Evolutionary conservation across 1,139 yeast genomes (phyloP), one percentile per base, ranked within the genome.

Genomic region (Scheffersomyces illinoinensis): DNA sequence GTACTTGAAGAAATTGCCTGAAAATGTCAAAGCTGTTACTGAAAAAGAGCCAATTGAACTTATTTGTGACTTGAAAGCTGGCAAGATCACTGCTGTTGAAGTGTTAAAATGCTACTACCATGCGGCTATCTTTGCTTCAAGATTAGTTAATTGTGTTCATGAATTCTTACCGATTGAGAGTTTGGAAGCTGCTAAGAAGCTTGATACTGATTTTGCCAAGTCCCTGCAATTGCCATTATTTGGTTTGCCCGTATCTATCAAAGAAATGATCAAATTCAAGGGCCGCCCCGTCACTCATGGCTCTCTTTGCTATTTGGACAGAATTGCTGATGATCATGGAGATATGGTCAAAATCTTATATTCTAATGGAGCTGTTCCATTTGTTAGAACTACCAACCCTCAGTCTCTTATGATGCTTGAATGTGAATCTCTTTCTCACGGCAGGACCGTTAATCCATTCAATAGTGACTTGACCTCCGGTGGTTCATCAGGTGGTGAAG

Each of bases 401-500:
- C 68, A 64, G 24, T 58, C 63, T 10, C 56, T 65, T 50, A 64
- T 64, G 67, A 61, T 60, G 62, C 62, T 64, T 33, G 68, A 65
- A 47, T 63, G 64, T 54, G 64, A 60, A 33, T 60, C 64, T 14
- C 58, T 21, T 48, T 56, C 57, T n/a, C 63, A 56, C 26, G 71
- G 71, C 2, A 59, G 70, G 48, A 67, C 71, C 6, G 64, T 68
- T 24, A 71, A 70, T 58, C 73, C 75, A 5, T 65, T 61, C 61
- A 70, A 66, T 58, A 58, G 68, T 18, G 58, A 59, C 5, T 61
- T 72, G 48, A 68, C 66, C 19, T 66, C 66, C 7, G 75, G 75
- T 12, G 75, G 75, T 0, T 69, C 72, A 5, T 69, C 73, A 2
- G 70, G 73, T 19, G 75, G 75, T 19, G 74, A 71, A 58, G 75